Evolutionary conservation across 495 filamentous ascomycete species (phyloP).

Genomic region (Aspergillus sclerotioniger): DNA sequence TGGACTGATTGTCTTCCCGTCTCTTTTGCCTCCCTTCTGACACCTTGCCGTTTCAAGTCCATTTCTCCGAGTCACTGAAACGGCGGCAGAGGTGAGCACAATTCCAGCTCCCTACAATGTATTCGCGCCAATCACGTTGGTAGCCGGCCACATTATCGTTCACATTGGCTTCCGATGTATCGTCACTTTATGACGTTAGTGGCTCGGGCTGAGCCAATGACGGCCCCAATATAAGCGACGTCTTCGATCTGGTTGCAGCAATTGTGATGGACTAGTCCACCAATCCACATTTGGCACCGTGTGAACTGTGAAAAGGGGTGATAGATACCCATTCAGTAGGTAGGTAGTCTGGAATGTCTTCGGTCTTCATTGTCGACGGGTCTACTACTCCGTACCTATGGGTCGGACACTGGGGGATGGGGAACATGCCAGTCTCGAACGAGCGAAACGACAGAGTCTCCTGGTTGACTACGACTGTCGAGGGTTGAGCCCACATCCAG

Average conservation of each 20-base stretch:
- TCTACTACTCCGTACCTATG: neutral
- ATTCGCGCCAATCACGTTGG: neutral
- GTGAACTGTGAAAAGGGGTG: neutral
- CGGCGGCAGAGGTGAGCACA: constrained; percentile 5
- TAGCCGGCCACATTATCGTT: neutral
- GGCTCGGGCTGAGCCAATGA: neutral
- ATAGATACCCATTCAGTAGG: no score
- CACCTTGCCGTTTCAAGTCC: constrained; percentile 15
- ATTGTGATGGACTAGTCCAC: neutral
- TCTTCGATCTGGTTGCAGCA: neutral
- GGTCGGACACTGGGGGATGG: constrained; percentile 2
- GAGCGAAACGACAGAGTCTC: neutral
- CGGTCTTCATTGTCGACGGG: neutral
- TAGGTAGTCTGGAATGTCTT: neutral
- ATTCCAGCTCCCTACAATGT: neutral
- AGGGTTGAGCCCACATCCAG: neutral
- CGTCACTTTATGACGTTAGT: constrained; percentile 11
- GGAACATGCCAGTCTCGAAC: constrained; percentile 9
- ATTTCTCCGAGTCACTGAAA: constrained; percentile 13
- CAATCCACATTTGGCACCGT: neutral
- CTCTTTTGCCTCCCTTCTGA: constrained; percentile 2
- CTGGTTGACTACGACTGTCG: neutral
- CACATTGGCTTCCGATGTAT: constrained; percentile 2
- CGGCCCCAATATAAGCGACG: neutral
- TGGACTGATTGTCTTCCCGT: constrained; percentile 1